phyloP scores from a whole-genome alignment of 495 filamentous ascomycete genomes.

The Geoglossum glabrum region DNA sequence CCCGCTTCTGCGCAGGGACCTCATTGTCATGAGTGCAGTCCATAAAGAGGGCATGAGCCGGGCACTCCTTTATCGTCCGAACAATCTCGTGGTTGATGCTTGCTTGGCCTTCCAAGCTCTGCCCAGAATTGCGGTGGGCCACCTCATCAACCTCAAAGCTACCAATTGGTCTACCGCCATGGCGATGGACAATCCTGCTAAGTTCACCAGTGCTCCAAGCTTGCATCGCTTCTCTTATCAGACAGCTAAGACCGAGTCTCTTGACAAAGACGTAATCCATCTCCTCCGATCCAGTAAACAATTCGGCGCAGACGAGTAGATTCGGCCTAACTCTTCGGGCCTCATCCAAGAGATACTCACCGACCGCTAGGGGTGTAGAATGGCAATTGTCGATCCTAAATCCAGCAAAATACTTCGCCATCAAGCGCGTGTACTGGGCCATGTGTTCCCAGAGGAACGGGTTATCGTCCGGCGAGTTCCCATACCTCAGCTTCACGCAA shows the following conservation, averaged over 20 bases:
- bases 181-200: conserved; percentile 78
- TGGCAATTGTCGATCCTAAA: conserved; percentile 99
- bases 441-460: conserved; percentile 94
- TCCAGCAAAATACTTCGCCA: conserved; percentile 87
- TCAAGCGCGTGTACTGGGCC: conserved; percentile 73
- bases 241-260: conserved; percentile 65
- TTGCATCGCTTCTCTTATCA: conserved; percentile 96
- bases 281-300: conserved; percentile 90
- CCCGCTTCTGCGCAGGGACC: conserved; percentile 83
- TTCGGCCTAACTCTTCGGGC: conserved; percentile 75
- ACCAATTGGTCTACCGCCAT: conserved; percentile 85
- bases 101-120: not conserved
- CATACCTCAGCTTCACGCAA: conserved; percentile 93
- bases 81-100: conserved; percentile 32
- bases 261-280: conserved; percentile 94
- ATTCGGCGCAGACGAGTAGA: conserved; percentile 80
- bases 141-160: conserved; percentile 71
- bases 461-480: conserved; percentile 56
- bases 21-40: conserved; percentile 99
- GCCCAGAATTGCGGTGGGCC: not conserved
- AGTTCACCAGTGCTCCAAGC: conserved; percentile 89
- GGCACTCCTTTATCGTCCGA: conserved; percentile 53
- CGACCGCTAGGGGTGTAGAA: conserved; percentile 83
- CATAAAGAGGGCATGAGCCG: conserved; percentile 91
- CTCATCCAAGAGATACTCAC: conserved; percentile 83